These are phyloP conservation scores for Biancaea sappan DNA, from an alignment of 306 rosid genomes.

Conservation along the genomic window DNA sequence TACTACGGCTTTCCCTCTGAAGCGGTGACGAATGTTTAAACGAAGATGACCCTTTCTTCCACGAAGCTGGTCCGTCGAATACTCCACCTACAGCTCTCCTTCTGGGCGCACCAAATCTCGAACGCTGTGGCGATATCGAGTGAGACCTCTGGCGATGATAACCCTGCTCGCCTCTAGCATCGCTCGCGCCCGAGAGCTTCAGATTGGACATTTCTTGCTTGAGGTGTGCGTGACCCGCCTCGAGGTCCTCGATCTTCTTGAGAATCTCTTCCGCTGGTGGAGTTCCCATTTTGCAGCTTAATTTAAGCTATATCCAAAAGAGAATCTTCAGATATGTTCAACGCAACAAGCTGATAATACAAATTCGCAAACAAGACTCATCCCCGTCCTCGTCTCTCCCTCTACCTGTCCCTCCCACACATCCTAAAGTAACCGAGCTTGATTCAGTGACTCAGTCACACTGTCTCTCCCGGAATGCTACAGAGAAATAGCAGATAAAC, in stretches of 20 bases:
- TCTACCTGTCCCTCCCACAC: not conserved
- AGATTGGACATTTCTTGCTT: conserved; percentile 85
- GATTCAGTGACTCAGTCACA: conserved; percentile 23
- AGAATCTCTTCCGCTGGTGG: conserved; percentile 75
- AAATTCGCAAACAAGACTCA: conserved; percentile 23
- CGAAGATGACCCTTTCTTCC: conserved; percentile 65
- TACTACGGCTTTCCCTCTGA: conserved; percentile 77
- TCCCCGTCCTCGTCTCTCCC: not conserved
- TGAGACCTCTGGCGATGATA: conserved; percentile 86
- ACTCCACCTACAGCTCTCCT: conserved; percentile 41
- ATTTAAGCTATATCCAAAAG: conserved; percentile 1
- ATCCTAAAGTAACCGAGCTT: not conserved
- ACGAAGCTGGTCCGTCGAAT: conserved; percentile 37
- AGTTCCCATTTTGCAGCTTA: conserved; percentile 50
- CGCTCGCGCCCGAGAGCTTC: conserved; percentile 40
- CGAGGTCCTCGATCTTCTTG: conserved; percentile 86
- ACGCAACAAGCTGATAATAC: conserved; percentile 15
- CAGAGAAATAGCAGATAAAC: conserved; percentile 12
- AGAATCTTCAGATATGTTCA: conserved; percentile 29
- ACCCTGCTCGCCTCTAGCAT: conserved; percentile 37
- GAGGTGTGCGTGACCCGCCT: conserved; percentile 85
- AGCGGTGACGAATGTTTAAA: conserved; percentile 87
- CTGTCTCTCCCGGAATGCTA: conserved; percentile 1
- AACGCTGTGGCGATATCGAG: conserved; percentile 92
- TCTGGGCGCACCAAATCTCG: conserved; percentile 50